These are phyloP conservation scores for Mycena galopus DNA, from an alignment of 768 basidiomycete genomes.

Conservation along the genomic window DNA sequence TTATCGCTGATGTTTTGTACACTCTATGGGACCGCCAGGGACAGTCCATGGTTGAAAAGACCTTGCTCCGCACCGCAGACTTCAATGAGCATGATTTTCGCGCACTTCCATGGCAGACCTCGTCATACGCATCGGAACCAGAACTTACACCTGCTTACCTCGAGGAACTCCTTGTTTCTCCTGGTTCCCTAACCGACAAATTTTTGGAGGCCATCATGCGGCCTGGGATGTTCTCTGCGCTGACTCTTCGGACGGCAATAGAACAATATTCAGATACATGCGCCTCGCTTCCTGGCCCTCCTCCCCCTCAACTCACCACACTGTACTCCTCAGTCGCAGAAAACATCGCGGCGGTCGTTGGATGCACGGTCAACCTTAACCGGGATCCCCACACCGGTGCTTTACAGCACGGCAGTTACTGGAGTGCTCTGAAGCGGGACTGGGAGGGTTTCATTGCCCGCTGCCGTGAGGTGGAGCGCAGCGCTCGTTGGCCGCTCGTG, in stretches of 20 bases:
- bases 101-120: constrained; percentile 63
- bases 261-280: constrained; percentile 85
- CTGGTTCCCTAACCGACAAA: constrained; percentile 80
- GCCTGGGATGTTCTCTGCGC: constrained; percentile 88
- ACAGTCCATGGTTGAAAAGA: constrained; percentile 75
- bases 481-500: constrained; percentile 83
- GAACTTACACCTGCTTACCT: constrained; percentile 90
- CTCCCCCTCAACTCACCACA: constrained; percentile 68
- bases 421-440: constrained; percentile 88
- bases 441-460: constrained; percentile 97
- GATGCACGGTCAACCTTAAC: constrained; percentile 83
- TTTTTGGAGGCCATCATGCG: constrained; percentile 88
- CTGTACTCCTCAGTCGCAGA: constrained; percentile 78
- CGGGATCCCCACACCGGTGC: constrained; percentile 85
- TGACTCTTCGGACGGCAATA: constrained; percentile 86
- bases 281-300: constrained; percentile 71
- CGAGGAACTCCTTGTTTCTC: constrained; percentile 81
- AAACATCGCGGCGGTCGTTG: constrained; percentile 87
- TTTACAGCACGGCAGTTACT: constrained; percentile 81
- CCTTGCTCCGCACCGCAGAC: constrained; percentile 58
- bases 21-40: constrained; percentile 88
- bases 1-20: constrained; percentile 70
- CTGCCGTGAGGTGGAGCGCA: constrained; percentile 91
- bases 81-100: constrained; percentile 47
- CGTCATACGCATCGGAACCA: constrained; percentile 75